Evolutionary conservation across 164 flowering plant genomes (phyloP).

Genomic region (Cinnamomum micranthum): DNA sequence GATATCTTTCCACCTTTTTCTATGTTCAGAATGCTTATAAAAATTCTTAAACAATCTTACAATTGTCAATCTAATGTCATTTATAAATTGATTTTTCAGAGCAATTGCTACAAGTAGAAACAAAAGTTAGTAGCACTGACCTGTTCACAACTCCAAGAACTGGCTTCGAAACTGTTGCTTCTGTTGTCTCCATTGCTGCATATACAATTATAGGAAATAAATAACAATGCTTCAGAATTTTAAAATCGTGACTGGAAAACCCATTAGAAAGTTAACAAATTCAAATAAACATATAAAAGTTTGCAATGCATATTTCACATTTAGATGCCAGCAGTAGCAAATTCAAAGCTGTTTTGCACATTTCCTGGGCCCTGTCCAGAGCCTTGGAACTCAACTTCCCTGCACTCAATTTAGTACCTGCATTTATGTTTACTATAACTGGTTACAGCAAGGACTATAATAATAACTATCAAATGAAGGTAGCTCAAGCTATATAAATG

Average conservation of each 20-base stretch:
- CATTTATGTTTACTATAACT: too few species aligned
- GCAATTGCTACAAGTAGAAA: background rate
- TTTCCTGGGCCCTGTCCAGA: background rate
- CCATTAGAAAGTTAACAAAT: background rate
- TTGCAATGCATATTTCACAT: background rate
- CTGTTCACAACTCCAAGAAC: slow-evolving; percentile 20
- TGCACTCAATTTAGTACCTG: too few species aligned
- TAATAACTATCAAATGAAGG: too few species aligned
- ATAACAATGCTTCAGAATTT: background rate
- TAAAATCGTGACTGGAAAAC: background rate
- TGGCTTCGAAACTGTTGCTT: slow-evolving; percentile 15
- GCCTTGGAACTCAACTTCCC: background rate
- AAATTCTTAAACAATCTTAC: background rate
- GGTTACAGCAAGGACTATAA: too few species aligned
- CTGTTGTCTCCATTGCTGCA: slow-evolving; percentile 49
- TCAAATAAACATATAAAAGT: background rate
- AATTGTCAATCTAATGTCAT: too few species aligned
- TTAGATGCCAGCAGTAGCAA: background rate
- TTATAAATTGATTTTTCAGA: background rate
- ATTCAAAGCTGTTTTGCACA: background rate
- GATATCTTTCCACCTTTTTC: background rate
- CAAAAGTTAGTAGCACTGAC: slow-evolving; percentile 12
- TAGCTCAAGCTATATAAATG: too few species aligned
- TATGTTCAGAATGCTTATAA: background rate
- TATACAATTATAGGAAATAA: background rate